phyloP scores from a whole-genome alignment of 2,329 filamentous ascomycete species.

The Arthroderma sp. region DNA sequence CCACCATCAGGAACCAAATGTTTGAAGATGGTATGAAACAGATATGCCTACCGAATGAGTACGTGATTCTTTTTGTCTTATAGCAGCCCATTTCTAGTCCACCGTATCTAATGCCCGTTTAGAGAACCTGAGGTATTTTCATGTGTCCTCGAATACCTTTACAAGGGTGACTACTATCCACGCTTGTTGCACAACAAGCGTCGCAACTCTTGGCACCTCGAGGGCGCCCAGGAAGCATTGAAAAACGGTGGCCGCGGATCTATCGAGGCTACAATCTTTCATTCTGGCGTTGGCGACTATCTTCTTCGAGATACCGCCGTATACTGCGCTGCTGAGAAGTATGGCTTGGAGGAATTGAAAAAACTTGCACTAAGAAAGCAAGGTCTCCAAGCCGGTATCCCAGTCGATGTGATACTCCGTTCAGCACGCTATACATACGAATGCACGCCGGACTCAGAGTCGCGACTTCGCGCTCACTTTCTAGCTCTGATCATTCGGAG shows the following conservation, averaged over 20 bases:
- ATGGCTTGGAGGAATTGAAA: slow-evolving; percentile 86
- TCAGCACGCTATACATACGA: slow-evolving; percentile 92
- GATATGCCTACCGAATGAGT: slow-evolving; percentile 60
- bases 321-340: slow-evolving; percentile 85
- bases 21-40: slow-evolving; percentile 57
- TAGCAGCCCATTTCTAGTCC: neutral
- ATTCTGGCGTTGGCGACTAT: slow-evolving; percentile 58
- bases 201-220: slow-evolving; percentile 78
- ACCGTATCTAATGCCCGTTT: slow-evolving; percentile 20
- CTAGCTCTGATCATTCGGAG: slow-evolving; percentile 93
- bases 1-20: slow-evolving; percentile 58
- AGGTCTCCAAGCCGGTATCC: slow-evolving; percentile 81
- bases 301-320: slow-evolving; percentile 85
- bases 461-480: slow-evolving; percentile 87
- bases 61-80: slow-evolving; percentile 8
- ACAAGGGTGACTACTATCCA: slow-evolving; percentile 93
- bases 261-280: slow-evolving; percentile 64
- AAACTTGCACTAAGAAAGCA: slow-evolving; percentile 85
- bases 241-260: slow-evolving; percentile 46
- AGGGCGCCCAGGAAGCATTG: slow-evolving; percentile 49
- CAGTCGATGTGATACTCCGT: slow-evolving; percentile 80
- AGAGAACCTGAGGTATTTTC: slow-evolving; percentile 89
- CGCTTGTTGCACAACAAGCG: slow-evolving; percentile 77
- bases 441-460: slow-evolving; percentile 87
- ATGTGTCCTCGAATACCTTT: slow-evolving; percentile 87